Percentiles rank a stretch among this genome's conserved stretches.
phyloP scores from a whole-genome alignment of 305 asterid species.

The Galium porrigens region DNA sequence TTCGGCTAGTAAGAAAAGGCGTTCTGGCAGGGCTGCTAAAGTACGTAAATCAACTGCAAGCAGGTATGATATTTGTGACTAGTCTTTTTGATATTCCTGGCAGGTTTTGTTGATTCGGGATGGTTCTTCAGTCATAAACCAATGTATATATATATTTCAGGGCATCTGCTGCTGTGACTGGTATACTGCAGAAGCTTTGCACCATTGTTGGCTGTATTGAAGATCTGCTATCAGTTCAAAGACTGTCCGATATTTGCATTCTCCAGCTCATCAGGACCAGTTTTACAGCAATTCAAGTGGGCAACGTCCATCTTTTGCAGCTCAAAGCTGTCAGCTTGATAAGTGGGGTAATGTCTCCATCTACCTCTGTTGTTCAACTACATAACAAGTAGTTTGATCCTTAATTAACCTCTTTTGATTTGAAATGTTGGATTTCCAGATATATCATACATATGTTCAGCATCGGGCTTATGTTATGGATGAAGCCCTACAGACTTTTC shows the following conservation, averaged over 20 bases:
- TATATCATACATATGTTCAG: constrained; percentile 54
- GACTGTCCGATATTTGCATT: constrained; percentile 87
- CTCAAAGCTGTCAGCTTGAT: constrained; percentile 82
- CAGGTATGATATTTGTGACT: constrained; percentile 28
- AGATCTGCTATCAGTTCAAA: constrained; percentile 72
- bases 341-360: constrained; percentile 67
- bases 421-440: constrained; percentile 33
- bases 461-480: constrained; percentile 91
- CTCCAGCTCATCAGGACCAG: constrained; percentile 85
- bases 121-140: constrained; percentile 15
- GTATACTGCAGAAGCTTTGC: constrained; percentile 85
- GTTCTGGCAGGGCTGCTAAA: constrained; percentile 49
- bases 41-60: constrained; percentile 51
- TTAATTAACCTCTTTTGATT: constrained; percentile 5
- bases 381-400: neutral
- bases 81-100: neutral
- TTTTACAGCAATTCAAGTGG: constrained; percentile 78
- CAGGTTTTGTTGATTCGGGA: constrained; percentile 3
- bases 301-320: constrained; percentile 85
- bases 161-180: constrained; percentile 53
- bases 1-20: constrained; percentile 71
- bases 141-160: constrained; percentile 28
- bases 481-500: constrained; percentile 76
- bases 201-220: constrained; percentile 73
- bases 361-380: constrained; percentile 4